These are phyloP conservation scores for Vitis hybrid DNA, from an alignment of 177 flowering plant species.

Conservation along the genomic window DNA sequence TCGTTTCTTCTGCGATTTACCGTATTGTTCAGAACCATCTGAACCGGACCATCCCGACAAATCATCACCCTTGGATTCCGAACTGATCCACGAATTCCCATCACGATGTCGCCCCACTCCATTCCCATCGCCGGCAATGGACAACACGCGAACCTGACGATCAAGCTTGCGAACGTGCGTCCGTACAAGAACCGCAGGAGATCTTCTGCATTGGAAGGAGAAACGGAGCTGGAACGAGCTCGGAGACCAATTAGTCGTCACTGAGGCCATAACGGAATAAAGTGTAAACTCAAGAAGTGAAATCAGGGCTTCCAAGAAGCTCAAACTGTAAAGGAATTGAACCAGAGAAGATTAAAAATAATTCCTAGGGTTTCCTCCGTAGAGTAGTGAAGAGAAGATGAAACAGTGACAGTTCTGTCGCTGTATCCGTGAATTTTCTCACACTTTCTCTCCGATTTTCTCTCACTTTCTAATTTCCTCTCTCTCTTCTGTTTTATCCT, in stretches of 20 bases:
- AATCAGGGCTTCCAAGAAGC: too few species aligned
- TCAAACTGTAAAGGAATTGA: too few species aligned
- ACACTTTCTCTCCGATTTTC: too few species aligned
- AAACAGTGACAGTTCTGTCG: too few species aligned
- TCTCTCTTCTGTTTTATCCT: too few species aligned
- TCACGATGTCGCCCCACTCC: constrained; percentile 15
- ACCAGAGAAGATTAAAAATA: too few species aligned
- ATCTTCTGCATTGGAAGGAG: constrained; percentile 31
- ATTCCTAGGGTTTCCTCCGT: too few species aligned
- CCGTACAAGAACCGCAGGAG: constrained; percentile 22
- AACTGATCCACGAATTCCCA: constrained; percentile 29
- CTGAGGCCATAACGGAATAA: constrained; percentile 33
- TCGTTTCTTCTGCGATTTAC: constrained; percentile 28
- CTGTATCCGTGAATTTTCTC: too few species aligned
- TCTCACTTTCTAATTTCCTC: too few species aligned
- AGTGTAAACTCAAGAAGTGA: too few species aligned
- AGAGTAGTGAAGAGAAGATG: too few species aligned
- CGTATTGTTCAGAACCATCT: constrained; percentile 19
- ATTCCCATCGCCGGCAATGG: constrained; percentile 22
- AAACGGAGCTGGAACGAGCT: constrained; percentile 71
- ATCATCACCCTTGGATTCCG: constrained; percentile 27
- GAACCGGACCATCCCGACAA: constrained; percentile 64
- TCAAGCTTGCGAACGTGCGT: constrained; percentile 18
- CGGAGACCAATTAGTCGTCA: constrained; percentile 45
- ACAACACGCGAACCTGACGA: constrained; percentile 23